Conservation (phyloP, 305 asterid genomes). For the Andrographis paniculata region DNA sequence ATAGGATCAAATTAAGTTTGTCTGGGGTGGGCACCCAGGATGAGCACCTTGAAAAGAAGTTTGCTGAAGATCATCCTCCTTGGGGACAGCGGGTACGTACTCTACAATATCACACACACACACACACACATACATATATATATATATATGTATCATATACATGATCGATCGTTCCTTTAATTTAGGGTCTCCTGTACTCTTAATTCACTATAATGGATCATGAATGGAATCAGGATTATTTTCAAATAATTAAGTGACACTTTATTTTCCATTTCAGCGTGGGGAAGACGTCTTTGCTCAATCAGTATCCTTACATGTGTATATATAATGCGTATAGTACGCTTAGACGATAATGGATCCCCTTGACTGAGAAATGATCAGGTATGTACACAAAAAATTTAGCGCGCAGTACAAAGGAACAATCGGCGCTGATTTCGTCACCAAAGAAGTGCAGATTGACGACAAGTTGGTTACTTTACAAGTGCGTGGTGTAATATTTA, state of each 20-base stretch:
- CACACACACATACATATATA: too few species aligned
- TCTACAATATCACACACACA: too few species aligned
- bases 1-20: too few species aligned
- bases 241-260: too few species aligned
- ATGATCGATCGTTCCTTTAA: too few species aligned
- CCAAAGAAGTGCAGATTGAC: slow-evolving; percentile 48
- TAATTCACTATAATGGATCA: too few species aligned
- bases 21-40: slow-evolving; percentile 8
- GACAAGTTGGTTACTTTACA: slow-evolving; percentile 54
- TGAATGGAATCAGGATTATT: too few species aligned
- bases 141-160: too few species aligned
- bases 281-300: slow-evolving; percentile 67
- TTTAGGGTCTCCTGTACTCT: neutral
- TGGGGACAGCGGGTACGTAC: slow-evolving; percentile 70
- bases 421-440: slow-evolving; percentile 69
- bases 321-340: neutral
- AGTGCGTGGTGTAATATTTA: slow-evolving; percentile 23
- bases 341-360: neutral
- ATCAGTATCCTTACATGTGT: slow-evolving; percentile 48
- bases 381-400: slow-evolving; percentile 48
- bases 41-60: slow-evolving; percentile 32
- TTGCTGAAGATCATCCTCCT: slow-evolving; percentile 66
- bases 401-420: slow-evolving; percentile 48
- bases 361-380: slow-evolving; percentile 20
- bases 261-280: slow-evolving; percentile 38